A percentile compares a stretch with the other conserved stretches of the same genome.
Evolutionary conservation across 2,329 filamentous ascomycete genomes (phyloP).

Genomic region (Parastagonospora avenae): DNA sequence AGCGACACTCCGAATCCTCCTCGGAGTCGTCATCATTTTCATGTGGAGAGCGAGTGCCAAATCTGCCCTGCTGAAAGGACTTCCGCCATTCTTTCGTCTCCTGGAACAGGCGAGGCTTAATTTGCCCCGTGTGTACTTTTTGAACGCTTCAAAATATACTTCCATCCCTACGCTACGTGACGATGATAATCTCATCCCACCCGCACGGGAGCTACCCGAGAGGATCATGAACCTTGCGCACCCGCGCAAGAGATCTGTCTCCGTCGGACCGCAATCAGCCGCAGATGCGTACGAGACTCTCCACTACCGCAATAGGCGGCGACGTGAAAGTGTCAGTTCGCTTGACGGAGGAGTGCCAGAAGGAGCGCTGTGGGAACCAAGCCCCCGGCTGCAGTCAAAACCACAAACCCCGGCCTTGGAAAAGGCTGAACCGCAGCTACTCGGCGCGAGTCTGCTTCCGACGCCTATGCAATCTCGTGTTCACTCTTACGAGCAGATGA

Average conservation of each 20-base stretch:
- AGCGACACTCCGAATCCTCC: slow-evolving; percentile 69
- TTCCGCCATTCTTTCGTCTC: slow-evolving; percentile 87
- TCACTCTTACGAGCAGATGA: slow-evolving; percentile 72
- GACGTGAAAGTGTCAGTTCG: slow-evolving; percentile 64
- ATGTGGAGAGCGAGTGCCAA: slow-evolving; percentile 91
- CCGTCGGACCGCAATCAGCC: slow-evolving; percentile 90
- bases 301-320: slow-evolving; percentile 79
- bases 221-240: slow-evolving; percentile 83
- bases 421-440: slow-evolving; percentile 38
- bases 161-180: slow-evolving; percentile 75
- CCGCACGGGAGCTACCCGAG: slow-evolving; percentile 82
- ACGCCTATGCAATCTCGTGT: slow-evolving; percentile 55
- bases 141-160: slow-evolving; percentile 87
- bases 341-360: slow-evolving; percentile 36
- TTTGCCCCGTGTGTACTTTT: slow-evolving; percentile 88
- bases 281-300: slow-evolving; percentile 96
- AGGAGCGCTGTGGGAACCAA: slow-evolving; percentile 29
- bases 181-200: slow-evolving; percentile 87
- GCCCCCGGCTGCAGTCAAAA: slow-evolving; percentile 10
- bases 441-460: slow-evolving; percentile 53
- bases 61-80: slow-evolving; percentile 72
- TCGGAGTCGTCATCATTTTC: slow-evolving; percentile 85
- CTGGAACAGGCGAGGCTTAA: slow-evolving; percentile 80
- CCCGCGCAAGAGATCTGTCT: slow-evolving; percentile 80
- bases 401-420: slow-evolving; percentile 37